Percentiles rank a stretch among this genome's conserved stretches.
phyloP scores from a whole-genome alignment of 176 grass and related monocot genomes.

The Cenchrus fungigraminus region DNA sequence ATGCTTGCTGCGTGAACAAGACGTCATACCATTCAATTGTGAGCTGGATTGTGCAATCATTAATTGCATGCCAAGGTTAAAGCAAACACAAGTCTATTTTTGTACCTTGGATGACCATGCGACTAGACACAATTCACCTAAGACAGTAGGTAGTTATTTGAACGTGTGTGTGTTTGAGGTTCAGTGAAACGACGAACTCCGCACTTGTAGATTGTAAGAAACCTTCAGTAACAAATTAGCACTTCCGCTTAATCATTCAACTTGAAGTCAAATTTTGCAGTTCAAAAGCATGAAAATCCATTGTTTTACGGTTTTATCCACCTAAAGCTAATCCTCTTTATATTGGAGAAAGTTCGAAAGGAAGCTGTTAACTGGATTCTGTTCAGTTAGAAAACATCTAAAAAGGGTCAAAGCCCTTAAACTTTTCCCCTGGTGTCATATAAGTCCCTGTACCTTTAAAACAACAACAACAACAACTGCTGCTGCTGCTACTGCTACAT shows the following conservation, averaged over 20 bases:
- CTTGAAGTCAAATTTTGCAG: not conserved
- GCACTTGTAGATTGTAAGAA: no score
- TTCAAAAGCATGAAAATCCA: not conserved
- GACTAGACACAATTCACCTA: not conserved
- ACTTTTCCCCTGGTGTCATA: no score
- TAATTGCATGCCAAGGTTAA: not conserved
- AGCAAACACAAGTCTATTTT: not conserved
- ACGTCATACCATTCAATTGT: conserved; percentile 1
- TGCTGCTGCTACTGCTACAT: no score
- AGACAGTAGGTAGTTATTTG: not conserved
- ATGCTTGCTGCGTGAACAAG: conserved; percentile 11
- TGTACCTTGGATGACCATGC: conserved; percentile 14
- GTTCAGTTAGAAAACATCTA: no score
- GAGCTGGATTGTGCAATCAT: not conserved
- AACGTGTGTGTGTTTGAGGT: not conserved
- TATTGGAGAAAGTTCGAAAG: no score
- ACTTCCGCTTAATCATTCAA: not conserved
- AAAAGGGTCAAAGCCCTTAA: no score
- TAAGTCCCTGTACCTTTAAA: no score
- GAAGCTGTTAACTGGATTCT: not conserved
- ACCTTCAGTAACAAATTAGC: not conserved
- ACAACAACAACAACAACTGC: no score
- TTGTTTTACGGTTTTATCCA: not conserved
- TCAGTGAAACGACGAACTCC: not conserved
- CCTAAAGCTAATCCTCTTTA: not conserved